A percentile compares a stretch with the other conserved stretches of the same genome.
phyloP scores from a whole-genome alignment of 192 early-diverging fungal genomes.

The Coemansia sp. region DNA sequence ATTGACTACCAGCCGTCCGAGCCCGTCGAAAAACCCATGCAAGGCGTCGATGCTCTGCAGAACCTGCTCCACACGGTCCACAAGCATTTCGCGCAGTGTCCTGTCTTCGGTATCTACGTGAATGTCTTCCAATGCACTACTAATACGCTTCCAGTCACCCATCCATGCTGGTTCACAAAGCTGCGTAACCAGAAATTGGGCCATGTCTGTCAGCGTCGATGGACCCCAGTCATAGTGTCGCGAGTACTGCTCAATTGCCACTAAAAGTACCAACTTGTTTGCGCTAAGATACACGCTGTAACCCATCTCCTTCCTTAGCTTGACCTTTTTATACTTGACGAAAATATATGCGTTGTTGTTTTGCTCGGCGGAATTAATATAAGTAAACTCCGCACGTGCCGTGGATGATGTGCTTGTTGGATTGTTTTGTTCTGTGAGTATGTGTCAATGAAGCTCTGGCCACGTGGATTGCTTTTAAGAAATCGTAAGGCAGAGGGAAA shows the following conservation, averaged over 20 bases:
- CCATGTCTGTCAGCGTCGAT: constrained; percentile 26
- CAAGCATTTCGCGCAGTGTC: constrained; percentile 20
- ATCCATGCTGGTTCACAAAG: constrained; percentile 24
- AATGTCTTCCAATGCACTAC: constrained; percentile 2
- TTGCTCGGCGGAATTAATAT: neutral
- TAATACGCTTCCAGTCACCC: constrained; percentile 3
- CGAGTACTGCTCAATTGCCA: constrained; percentile 42
- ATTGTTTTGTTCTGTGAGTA: no score
- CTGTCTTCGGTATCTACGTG: constrained; percentile 5
- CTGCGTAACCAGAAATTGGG: constrained; percentile 19
- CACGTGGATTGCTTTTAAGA: neutral
- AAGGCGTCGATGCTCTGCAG: constrained; percentile 30
- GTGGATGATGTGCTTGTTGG: neutral
- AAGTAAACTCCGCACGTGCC: neutral
- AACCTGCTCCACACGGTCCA: constrained; percentile 5
- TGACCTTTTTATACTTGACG: neutral
- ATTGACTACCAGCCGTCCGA: constrained; percentile 17
- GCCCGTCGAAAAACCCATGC: constrained; percentile 32
- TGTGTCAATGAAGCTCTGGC: neutral
- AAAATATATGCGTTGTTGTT: neutral
- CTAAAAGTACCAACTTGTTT: constrained; percentile 33
- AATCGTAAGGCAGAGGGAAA: neutral
- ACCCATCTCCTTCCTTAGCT: neutral
- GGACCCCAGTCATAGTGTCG: constrained; percentile 49
- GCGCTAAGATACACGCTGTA: constrained; percentile 39